Conservation (phyloP, 2,329 filamentous ascomycete genomes). For the Fonsecaea pedrosoi region DNA sequence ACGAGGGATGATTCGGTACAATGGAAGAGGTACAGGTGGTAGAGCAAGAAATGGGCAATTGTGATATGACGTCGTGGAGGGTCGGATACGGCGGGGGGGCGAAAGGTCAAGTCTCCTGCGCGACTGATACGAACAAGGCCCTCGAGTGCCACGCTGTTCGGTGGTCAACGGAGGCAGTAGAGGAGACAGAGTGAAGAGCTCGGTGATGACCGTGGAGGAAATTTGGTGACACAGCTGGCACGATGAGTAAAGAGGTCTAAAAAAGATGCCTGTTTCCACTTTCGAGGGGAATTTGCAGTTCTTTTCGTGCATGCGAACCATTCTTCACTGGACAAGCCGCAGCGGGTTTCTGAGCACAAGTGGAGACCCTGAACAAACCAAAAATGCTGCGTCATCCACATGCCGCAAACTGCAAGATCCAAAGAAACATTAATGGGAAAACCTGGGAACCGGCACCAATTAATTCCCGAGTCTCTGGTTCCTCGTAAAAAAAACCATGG, state of each 20-base stretch:
- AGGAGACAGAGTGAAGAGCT: not conserved
- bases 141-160: not conserved
- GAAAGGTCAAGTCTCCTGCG: not conserved
- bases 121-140: not conserved
- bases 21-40: conserved; percentile 1
- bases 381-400: conserved; percentile 19
- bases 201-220: not conserved
- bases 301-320: not conserved
- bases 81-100: conserved; percentile 14
- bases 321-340: conserved; percentile 3
- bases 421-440: not conserved
- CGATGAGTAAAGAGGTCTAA: not conserved
- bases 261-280: not conserved
- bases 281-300: conserved; percentile 4
- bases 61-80: conserved; percentile 32
- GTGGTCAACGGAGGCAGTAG: not conserved
- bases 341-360: not conserved
- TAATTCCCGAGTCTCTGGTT: not conserved
- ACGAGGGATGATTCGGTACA: conserved; percentile 13
- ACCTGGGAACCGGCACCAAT: not conserved
- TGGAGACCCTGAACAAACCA: conserved; percentile 5
- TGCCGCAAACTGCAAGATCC: not conserved
- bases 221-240: not conserved
- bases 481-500: not conserved
- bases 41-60: conserved; percentile 6